These are phyloP conservation scores for Venturia oleaginea DNA, from an alignment of 2,329 filamentous ascomycete genomes.

Conservation along the genomic window DNA sequence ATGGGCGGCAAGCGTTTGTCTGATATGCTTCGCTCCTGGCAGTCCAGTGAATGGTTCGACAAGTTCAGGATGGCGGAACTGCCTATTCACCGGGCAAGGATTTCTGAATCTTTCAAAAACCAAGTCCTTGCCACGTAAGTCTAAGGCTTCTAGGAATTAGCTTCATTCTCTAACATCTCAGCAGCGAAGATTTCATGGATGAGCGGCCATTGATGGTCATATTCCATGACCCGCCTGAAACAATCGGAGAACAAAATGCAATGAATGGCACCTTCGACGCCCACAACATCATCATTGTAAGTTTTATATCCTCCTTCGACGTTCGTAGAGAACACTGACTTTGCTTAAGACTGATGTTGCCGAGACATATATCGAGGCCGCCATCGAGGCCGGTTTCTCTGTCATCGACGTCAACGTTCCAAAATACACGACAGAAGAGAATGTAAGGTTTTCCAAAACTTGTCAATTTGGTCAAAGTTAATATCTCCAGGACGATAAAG, in stretches of 20 bases:
- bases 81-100: slow-evolving; percentile 62
- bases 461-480: slow-evolving; percentile 6
- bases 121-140: slow-evolving; percentile 70
- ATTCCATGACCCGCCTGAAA: slow-evolving; percentile 70
- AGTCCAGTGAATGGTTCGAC: slow-evolving; percentile 61
- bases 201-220: slow-evolving; percentile 68
- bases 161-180: slow-evolving; percentile 13
- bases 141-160: slow-evolving; percentile 16
- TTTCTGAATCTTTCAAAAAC: slow-evolving; percentile 73
- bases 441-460: slow-evolving; percentile 35
- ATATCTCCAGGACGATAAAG: slow-evolving; percentile 19
- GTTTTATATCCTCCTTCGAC: slow-evolving; percentile 26
- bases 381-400: slow-evolving; percentile 63
- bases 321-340: slow-evolving; percentile 31
- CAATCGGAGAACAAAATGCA: slow-evolving; percentile 34
- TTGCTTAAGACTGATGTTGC: slow-evolving; percentile 64
- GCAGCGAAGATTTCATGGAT: slow-evolving; percentile 54
- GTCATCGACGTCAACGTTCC: slow-evolving; percentile 91
- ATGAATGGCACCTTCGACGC: slow-evolving; percentile 62
- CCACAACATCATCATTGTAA: slow-evolving; percentile 82
- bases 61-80: slow-evolving; percentile 72
- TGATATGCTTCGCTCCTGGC: slow-evolving; percentile 70
- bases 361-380: slow-evolving; percentile 77
- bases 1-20: slow-evolving; percentile 57
- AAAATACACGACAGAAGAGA: slow-evolving; percentile 58